phyloP scores from a whole-genome alignment of 108 stramenopile genomes.

The Skeletonema menzelii region DNA sequence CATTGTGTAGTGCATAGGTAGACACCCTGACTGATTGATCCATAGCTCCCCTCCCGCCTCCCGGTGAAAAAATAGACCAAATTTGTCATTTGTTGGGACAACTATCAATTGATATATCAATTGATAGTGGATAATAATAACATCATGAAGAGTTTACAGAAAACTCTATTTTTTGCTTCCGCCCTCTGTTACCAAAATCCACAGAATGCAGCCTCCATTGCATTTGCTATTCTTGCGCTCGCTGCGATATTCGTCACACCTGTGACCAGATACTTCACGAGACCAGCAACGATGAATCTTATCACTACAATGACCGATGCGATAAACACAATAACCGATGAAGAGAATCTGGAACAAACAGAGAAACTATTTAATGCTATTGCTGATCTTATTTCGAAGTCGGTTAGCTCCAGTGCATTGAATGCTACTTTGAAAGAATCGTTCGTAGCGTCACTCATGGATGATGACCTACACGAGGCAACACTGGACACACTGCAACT shows the following conservation, averaged over 20 bases:
- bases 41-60: no score
- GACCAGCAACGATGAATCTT: conserved; percentile 15
- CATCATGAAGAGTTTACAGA: background rate
- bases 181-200: conserved; percentile 17
- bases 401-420: conserved; percentile 16
- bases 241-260: conserved; percentile 17
- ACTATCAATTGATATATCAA: no score
- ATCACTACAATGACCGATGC: conserved; percentile 8
- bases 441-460: conserved; percentile 9
- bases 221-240: conserved; percentile 14
- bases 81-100: no score
- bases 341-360: conserved; percentile 9
- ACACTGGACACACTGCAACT: conserved; percentile 19
- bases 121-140: no score
- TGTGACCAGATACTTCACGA: conserved; percentile 10
- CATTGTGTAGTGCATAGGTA: no score
- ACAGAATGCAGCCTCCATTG: conserved; percentile 10
- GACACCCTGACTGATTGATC: no score
- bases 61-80: no score
- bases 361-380: conserved; percentile 19
- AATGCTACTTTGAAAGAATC: conserved; percentile 18
- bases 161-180: conserved; percentile 13
- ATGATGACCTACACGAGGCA: conserved; percentile 24
- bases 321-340: conserved; percentile 18
- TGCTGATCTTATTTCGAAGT: conserved; percentile 17